Conservation (phyloP, 805 yeast species). For the Zygosaccharomyces kombuchaensis region DNA sequence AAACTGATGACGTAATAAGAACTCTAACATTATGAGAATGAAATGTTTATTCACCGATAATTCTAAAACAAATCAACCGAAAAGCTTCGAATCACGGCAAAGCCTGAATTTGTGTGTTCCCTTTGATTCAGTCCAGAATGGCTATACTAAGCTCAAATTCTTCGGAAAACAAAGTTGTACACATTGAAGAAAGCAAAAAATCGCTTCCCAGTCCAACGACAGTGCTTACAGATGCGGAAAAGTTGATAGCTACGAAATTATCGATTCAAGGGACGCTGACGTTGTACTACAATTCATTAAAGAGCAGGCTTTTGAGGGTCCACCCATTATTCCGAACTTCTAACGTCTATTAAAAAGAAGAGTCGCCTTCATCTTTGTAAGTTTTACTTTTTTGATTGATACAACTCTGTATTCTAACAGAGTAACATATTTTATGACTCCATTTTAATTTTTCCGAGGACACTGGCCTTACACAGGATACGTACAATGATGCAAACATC, state of each 20-base stretch:
- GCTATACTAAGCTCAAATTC: no score
- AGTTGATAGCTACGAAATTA: constrained; percentile 18
- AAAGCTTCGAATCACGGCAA: no score
- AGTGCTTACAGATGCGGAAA: background rate
- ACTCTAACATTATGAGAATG: no score
- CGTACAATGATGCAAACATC: constrained; percentile 47
- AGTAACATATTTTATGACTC: constrained; percentile 46
- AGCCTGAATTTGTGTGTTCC: no score
- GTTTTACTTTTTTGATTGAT: constrained; percentile 39
- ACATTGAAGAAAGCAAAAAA: background rate
- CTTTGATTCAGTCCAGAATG: no score
- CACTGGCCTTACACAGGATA: constrained; percentile 41
- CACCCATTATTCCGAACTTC: constrained; percentile 41
- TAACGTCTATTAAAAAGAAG: constrained; percentile 39
- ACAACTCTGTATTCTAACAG: constrained; percentile 47
- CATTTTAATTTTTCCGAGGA: constrained; percentile 46
- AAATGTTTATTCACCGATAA: no score
- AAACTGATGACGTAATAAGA: no score
- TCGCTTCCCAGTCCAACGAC: background rate
- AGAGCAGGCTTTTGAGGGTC: constrained; percentile 32
- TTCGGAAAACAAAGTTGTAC: no score
- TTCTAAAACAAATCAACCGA: no score
- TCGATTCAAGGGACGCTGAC: constrained; percentile 40
- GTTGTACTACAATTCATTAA: constrained; percentile 38
- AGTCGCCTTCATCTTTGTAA: constrained; percentile 36